Base-by-base conservation (phyloP, 257 asterid genomes). In the Solanum medicagineum region DNA sequence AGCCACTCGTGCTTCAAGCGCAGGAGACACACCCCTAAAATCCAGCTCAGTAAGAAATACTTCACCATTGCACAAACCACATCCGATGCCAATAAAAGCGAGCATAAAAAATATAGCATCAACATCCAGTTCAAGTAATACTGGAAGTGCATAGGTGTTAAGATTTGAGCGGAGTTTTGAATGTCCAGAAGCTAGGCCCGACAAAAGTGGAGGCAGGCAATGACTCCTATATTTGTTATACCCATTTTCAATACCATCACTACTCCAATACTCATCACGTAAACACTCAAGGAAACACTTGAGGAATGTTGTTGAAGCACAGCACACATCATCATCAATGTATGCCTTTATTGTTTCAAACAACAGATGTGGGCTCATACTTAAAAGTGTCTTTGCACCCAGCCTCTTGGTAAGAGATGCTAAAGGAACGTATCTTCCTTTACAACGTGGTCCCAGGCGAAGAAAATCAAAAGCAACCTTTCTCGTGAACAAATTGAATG, bases 241-340 rank as follows among this genome's bases (percentile, higher is more conserved):
- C 73, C 99, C 99, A 73, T 80, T 36, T 40, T 90, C 95, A 89
- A 93, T 90, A 81, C 98, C 99, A 86, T 93, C 92, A 85, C 93
- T 92, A 87, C 89, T 91, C 97, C 98, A 96, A 90, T 85, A 92
- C 88, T 95, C 98, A 86, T 94, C 98, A 86, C 99, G 94, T 89
- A 96, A 88, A 87, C 93, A 88, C 90, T 92, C 98, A n/a, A 96
- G 98, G 84, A 95, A 94, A 87, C 98, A 94, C 90, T 91, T 95
- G 51, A 95, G 94, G 85, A 95, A 95, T 87, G 96, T 89, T 73
- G 98, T 92, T 84, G 89, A 93, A 86, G 99, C 99, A 93, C 97
- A 91, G 85, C 99, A 96, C 85, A 95, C 95, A 83, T 96, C 99
- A 89, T 96, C 99, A 85, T 96, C 98, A 44, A 88, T 83, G 85